Conservation (phyloP, 768 basidiomycete species). For the Cantharellus anzutake region DNA sequence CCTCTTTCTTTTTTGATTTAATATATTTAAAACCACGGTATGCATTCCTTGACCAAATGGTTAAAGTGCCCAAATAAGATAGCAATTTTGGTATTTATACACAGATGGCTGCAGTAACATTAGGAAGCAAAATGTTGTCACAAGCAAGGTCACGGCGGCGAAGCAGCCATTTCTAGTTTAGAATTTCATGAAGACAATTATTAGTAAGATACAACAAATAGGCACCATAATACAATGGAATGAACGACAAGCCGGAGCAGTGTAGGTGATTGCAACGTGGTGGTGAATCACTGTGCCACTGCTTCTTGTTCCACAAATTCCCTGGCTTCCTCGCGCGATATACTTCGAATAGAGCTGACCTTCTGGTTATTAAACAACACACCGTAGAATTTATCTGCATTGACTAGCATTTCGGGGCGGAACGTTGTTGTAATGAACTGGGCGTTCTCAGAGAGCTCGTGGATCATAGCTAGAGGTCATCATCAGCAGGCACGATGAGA, state of each 20-base stretch:
- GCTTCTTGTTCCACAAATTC: constrained; percentile 61
- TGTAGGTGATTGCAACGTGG: not conserved
- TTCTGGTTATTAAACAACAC: constrained; percentile 94
- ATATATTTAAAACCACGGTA: too few species aligned
- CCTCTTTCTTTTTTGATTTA: too few species aligned
- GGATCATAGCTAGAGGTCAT: constrained; percentile 62
- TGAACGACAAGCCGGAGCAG: not conserved
- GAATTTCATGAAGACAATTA: too few species aligned
- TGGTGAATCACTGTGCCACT: constrained; percentile 6
- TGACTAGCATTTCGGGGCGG: constrained; percentile 89
- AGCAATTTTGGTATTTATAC: too few species aligned
- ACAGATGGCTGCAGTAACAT: too few species aligned
- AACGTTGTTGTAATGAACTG: constrained; percentile 99
- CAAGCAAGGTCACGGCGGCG: too few species aligned
- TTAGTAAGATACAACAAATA: too few species aligned
- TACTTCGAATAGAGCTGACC: constrained; percentile 72
- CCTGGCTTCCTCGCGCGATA: constrained; percentile 79
- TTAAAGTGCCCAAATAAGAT: too few species aligned
- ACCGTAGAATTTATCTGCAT: constrained; percentile 93
- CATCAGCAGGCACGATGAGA: not conserved
- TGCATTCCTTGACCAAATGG: too few species aligned
- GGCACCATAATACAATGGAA: too few species aligned
- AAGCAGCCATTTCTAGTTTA: too few species aligned
- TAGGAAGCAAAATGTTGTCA: too few species aligned
- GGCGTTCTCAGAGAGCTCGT: constrained; percentile 65